Evolutionary conservation across 202 grass and related monocot species (phyloP), one percentile per base, ranked within the genome.

Genomic region (Bolboschoenoplectus hybrid): DNA sequence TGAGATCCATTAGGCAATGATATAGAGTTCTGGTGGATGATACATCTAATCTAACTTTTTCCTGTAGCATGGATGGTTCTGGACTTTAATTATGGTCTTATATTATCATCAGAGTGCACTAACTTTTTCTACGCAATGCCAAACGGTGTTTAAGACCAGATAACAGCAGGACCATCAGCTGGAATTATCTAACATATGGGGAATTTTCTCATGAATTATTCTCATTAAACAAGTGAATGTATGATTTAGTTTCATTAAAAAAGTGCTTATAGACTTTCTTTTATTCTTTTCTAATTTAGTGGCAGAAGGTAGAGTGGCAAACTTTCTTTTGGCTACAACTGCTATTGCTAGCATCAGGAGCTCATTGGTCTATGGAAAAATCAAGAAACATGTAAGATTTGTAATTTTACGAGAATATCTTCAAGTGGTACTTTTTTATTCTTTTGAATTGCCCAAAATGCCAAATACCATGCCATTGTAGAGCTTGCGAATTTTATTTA

Each of bases 281-380:
- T 41, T 72, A 8, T 91, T 76, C 55, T 82, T 63, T 87, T 86
- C 17, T 88, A 64, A 86, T 52, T 58, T 85, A 98, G 95, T 95
- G 91, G 86, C 90, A 87, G 95, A 98, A 91, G 95, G 95, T 86
- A 93, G 87, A 69, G 93, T 98, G 75, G 93, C 91, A 58, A 89
- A 91, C 85, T 98, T 98, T 86, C 88, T 98, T 86, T 89, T 98
- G 82, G 91, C 93, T 47, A 92, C 95, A 2, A 93, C 88, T 88
- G 91, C 87, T 86, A 90, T 93, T 82, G 45, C 77, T 39, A 87
- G 70, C 74, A 58, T 88, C 69, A 88, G 90, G 87, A 67, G 78
- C 71, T 95, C 95, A 32, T 64, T 81, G 45, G 73, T 13, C 2
- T 89, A 82, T 55, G 91, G 93, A 69, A 90, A 87, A 43, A 85